Conservation (phyloP, 2,329 filamentous ascomycete species). For the Pseudocercospora pini-densiflorae region DNA sequence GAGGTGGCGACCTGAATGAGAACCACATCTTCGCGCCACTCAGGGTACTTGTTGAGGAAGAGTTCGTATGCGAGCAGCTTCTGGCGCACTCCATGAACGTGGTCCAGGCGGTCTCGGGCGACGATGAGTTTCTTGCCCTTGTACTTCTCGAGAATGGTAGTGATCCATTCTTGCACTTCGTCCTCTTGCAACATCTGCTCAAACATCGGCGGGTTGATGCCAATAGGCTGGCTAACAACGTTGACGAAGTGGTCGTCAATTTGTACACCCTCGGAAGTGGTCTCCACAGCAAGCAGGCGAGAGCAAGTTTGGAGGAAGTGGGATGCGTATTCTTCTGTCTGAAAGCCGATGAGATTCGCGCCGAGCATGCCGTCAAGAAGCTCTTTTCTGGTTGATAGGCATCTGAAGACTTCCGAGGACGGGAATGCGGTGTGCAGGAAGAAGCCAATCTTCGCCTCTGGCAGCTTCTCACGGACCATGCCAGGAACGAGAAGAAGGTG, state of each 20-base stretch:
- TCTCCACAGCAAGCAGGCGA: conserved; percentile 86
- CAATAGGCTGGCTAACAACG: conserved; percentile 82
- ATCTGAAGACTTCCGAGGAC: conserved; percentile 94
- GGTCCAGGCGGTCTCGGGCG: conserved; percentile 90
- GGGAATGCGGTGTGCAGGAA: conserved; percentile 96
- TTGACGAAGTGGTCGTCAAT: conserved; percentile 93
- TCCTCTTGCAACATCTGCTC: conserved; percentile 60
- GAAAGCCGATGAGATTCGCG: conserved; percentile 90
- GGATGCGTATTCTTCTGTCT: conserved; percentile 88
- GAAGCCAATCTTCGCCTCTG: conserved; percentile 93
- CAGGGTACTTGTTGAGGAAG: conserved; percentile 90
- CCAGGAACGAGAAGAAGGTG: conserved; percentile 85
- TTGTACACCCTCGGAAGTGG: conserved; percentile 84
- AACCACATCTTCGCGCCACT: conserved; percentile 85
- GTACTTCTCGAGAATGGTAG: conserved; percentile 81
- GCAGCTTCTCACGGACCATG: conserved; percentile 88
- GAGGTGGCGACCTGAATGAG: conserved; percentile 94
- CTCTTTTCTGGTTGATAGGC: conserved; percentile 82
- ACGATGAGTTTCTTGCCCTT: conserved; percentile 89
- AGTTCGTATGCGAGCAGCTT: conserved; percentile 92
- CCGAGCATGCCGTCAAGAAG: conserved; percentile 91
- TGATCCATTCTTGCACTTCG: conserved; percentile 78
- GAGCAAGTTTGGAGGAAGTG: conserved; percentile 97
- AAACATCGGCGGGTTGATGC: conserved; percentile 82
- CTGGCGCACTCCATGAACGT: conserved; percentile 88